phyloP scores from a whole-genome alignment of 768 basidiomycete genomes.

The Lentinula guzmanii region DNA sequence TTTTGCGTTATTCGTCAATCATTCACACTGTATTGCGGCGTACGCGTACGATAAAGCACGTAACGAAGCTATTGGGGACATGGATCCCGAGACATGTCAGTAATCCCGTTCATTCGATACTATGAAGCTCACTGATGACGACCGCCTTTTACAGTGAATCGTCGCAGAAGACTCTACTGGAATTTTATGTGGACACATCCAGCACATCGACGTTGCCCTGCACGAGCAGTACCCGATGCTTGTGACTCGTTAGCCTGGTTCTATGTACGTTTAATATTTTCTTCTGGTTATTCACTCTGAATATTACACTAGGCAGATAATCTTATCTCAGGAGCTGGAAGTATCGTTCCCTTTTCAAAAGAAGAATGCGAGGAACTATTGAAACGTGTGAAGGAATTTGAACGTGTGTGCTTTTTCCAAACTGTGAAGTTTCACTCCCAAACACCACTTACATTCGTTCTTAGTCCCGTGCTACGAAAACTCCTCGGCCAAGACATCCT shows the following conservation, averaged over 20 bases:
- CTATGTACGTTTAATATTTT: conserved; percentile 23
- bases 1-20: conserved; percentile 33
- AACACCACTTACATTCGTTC: not conserved
- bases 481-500: conserved; percentile 36
- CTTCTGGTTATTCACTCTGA: not conserved
- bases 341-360: conserved; percentile 48
- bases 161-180: conserved; percentile 45
- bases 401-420: conserved; percentile 13
- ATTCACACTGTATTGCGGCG: conserved; percentile 40
- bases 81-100: not conserved
- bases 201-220: conserved; percentile 33
- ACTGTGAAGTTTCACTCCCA: not conserved
- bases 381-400: conserved; percentile 28
- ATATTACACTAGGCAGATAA: conserved; percentile 33
- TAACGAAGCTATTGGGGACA: not conserved
- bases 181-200: conserved; percentile 46
- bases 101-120: not conserved
- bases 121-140: not conserved
- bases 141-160: conserved; percentile 26
- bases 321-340: conserved; percentile 35
- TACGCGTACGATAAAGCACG: conserved; percentile 18
- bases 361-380: conserved; percentile 45
- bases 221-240: conserved; percentile 38
- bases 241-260: conserved; percentile 47
- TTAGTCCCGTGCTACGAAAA: conserved; percentile 25